A percentile compares a stretch with the other conserved stretches of the same genome.
These are phyloP conservation scores for Williopsis jadinii DNA, from an alignment of 1,139 yeast genomes.

Conservation along the genomic window DNA sequence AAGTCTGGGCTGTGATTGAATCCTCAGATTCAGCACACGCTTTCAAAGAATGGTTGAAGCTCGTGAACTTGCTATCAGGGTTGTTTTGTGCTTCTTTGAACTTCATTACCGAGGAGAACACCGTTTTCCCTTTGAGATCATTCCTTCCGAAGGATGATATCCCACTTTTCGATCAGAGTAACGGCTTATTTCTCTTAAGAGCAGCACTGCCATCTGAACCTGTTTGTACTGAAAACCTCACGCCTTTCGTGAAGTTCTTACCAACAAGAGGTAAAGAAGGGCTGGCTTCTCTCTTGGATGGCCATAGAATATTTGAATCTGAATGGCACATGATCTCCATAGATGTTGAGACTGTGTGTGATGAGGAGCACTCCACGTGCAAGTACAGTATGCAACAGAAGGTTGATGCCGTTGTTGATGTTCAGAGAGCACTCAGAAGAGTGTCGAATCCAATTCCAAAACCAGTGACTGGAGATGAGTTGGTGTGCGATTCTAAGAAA, in stretches of 20 bases:
- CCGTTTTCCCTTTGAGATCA: slow-evolving; percentile 61
- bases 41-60: slow-evolving; percentile 55
- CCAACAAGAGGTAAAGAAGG: slow-evolving; percentile 96
- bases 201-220: slow-evolving; percentile 96
- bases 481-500: slow-evolving; percentile 66
- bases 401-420: slow-evolving; percentile 70
- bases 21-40: slow-evolving; percentile 53
- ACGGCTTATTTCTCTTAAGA: slow-evolving; percentile 50
- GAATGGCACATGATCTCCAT: slow-evolving; percentile 93
- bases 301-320: slow-evolving; percentile 93
- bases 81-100: slow-evolving; percentile 93
- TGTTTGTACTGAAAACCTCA: slow-evolving; percentile 92
- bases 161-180: slow-evolving; percentile 23
- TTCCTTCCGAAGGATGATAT: slow-evolving; percentile 29
- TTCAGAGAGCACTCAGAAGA: slow-evolving; percentile 59
- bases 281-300: slow-evolving; percentile 75
- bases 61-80: slow-evolving; percentile 79
- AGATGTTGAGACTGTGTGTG: slow-evolving; percentile 62
- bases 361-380: slow-evolving; percentile 31
- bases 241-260: slow-evolving; percentile 83
- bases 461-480: slow-evolving; percentile 60
- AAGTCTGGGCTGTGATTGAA: slow-evolving; percentile 80
- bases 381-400: slow-evolving; percentile 54
- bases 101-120: slow-evolving; percentile 72
- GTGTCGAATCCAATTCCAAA: slow-evolving; percentile 68